Evolutionary conservation across 495 filamentous ascomycete species (phyloP), one percentile per base, ranked within the genome.

Genomic region (Bombardia bombarda): DNA sequence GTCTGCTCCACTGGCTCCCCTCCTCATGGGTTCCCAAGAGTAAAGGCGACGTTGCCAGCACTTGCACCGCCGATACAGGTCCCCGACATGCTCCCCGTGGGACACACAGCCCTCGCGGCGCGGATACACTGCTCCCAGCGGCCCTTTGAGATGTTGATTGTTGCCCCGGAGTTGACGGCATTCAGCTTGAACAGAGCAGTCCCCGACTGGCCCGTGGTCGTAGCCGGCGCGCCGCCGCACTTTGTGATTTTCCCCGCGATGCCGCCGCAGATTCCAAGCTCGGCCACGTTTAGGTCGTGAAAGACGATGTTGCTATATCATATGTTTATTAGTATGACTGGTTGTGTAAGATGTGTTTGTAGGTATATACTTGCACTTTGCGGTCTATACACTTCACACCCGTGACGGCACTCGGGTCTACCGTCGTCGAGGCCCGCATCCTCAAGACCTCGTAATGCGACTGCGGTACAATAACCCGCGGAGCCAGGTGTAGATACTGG

Each of bases 251-350:
- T 38, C 6, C 71, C 70, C 1, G 70, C 57, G 40, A 75, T 72
- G 30, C 68, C 63, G n/a, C 65, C 65, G 58, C 72, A 79, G 57
- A 77, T 77, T 40, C 50, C 47, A 5, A 79, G 70, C 39, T 71
- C 60, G 19, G 74, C 72, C 4, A 71, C 73, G 46, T 73, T 72
- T 38, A 72, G 68, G 53, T 73, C 69, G 57, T 77, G 71, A 32
- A 60, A 66, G 41, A 72, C 66, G 36, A 78, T 68, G 31, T 62
- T 66, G 0, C 72, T 77, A 42, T 9, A n/a, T 5, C 0, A 14
- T 21, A 7, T 14, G 30, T 43, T 25, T 24, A 32, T 18, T 20
- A 23, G 17, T 18, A 1, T 16, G 8, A 18, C 16, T n/a, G 19
- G 31, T 31, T 5, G 13, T 3, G 20, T 25, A 21, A 6, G 21